phyloP scores from a whole-genome alignment of 1,139 yeast genomes.

The Geotrichum cucujoidarum region DNA sequence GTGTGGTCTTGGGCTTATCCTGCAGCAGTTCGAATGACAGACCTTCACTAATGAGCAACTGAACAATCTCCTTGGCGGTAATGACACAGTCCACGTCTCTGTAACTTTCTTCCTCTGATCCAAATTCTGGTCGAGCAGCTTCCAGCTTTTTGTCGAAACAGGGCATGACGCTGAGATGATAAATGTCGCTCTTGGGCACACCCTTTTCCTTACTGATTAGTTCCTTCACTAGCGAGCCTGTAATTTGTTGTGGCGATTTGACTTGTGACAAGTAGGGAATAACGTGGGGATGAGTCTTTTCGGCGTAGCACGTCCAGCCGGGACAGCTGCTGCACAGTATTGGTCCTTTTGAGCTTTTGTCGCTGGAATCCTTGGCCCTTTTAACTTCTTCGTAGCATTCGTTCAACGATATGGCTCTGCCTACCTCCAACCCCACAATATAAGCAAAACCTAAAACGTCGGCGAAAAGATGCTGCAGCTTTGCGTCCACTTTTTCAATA shows the following conservation, averaged over 20 bases:
- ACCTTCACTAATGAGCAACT: conserved; percentile 45
- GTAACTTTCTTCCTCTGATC: conserved; percentile 32
- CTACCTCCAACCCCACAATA: conserved; percentile 80
- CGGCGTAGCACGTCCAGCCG: conserved; percentile 95
- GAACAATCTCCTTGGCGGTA: conserved; percentile 82
- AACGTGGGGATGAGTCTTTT: conserved; percentile 86
- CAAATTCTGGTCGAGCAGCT: conserved; percentile 76
- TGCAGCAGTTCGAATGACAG: conserved; percentile 20
- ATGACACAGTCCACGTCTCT: conserved; percentile 89
- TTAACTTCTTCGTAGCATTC: conserved; percentile 52
- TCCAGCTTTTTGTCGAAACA: conserved; percentile 95
- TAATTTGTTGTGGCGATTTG: conserved; percentile 90
- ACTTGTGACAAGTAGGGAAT: conserved; percentile 53
- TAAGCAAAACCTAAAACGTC: conserved; percentile 62
- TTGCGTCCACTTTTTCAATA: conserved; percentile 55
- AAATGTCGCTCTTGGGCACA: conserved; percentile 43
- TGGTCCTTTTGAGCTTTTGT: conserved; percentile 36
- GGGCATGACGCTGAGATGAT: conserved; percentile 89
- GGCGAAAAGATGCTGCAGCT: conserved; percentile 54
- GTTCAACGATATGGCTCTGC: conserved; percentile 65
- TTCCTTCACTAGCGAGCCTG: conserved; percentile 72
- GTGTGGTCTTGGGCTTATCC: conserved; percentile 15
- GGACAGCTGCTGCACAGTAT: conserved; percentile 73
- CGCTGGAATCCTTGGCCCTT: conserved; percentile 31
- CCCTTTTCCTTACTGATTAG: conserved; percentile 41